A percentile compares a stretch with the other conserved stretches of the same genome.
Conservation (phyloP, 768 basidiomycete species). For the Tulasnella sp. region DNA sequence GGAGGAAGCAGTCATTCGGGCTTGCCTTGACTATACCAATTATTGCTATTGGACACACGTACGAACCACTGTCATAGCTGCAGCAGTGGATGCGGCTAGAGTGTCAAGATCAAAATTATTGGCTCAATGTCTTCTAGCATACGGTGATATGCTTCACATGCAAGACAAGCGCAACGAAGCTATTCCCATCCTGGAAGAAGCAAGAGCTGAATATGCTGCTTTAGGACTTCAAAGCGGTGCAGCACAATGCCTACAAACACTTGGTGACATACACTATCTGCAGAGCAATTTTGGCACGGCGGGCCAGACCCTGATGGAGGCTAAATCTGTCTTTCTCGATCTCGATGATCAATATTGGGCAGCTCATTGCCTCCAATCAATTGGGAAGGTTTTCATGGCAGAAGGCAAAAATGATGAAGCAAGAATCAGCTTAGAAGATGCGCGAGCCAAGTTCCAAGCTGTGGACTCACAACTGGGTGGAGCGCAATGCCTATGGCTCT, state of each 20-base stretch:
- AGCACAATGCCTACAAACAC: neutral
- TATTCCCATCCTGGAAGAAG: neutral
- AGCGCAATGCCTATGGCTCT: neutral
- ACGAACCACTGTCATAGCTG: too few relatives aligned
- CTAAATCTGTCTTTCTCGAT: neutral
- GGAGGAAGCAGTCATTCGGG: too few relatives aligned
- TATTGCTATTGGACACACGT: too few relatives aligned
- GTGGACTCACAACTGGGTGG: neutral
- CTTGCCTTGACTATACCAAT: too few relatives aligned
- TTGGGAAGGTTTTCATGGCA: neutral
- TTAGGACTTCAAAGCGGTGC: neutral
- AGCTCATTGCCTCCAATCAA: neutral
- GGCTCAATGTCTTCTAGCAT: too few relatives aligned
- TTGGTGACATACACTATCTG: neutral
- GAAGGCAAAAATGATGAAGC: neutral
- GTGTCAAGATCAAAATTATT: too few relatives aligned
- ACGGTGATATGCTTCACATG: neutral
- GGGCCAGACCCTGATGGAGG: neutral
- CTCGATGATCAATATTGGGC: neutral
- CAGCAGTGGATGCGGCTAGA: too few relatives aligned
- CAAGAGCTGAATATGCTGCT: neutral
- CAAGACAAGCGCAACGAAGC: neutral
- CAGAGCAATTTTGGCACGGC: neutral
- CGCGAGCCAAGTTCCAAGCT: neutral
- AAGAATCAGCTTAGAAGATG: neutral